Evolutionary conservation across 331 rosid species (phyloP), one percentile per base, ranked within the genome.

Genomic region (Pyrus hybrid): DNA sequence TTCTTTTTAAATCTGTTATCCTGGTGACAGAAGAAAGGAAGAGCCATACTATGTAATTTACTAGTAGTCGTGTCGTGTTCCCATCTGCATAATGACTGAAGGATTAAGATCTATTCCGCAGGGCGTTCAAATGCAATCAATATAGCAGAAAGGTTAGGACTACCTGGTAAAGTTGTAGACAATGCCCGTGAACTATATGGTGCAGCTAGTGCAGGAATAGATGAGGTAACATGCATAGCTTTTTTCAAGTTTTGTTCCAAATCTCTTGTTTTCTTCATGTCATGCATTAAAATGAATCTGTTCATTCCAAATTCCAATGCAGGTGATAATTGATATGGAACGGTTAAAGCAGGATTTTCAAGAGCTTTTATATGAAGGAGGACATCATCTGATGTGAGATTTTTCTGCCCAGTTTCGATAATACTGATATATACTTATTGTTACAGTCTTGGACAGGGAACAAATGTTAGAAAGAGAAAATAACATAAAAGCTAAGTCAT

Each of bases 81-180:
- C 63, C 32, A 13, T 14, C 22, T 45, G 47, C 63, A 30, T 45
- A 14, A 45, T 45, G 72, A 58, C 75, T 84, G 29, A 54, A 61
- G 68, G 37, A 69, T 54, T 21, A 29, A 22, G 22, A 70, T 81
- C 17, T 79, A 62, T 61, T 23, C 74, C 82, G 79, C 77, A 92
- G 97, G 97, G 68, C 97, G 97, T 75, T 94, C 99, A 54, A 92
- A 94, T 85, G 99, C 97, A 72, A 87, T 94, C 70, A 92, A 89
- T 72, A 87, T 89, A 78, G 96, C 97, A 13, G 97, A 92, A 89
- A 92, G 93, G 87, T 87, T 94, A 82, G 93, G 97, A 74, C 83
- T 92, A 66, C 91, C 97, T 37, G 80, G 89, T 61, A 25, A 30
- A 66, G 87, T 94, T 84, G 81, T 92, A 58, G 91, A 86, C 68